phyloP scores from a whole-genome alignment of 1,139 yeast genomes.

The Yamadazyma diddensiae region DNA sequence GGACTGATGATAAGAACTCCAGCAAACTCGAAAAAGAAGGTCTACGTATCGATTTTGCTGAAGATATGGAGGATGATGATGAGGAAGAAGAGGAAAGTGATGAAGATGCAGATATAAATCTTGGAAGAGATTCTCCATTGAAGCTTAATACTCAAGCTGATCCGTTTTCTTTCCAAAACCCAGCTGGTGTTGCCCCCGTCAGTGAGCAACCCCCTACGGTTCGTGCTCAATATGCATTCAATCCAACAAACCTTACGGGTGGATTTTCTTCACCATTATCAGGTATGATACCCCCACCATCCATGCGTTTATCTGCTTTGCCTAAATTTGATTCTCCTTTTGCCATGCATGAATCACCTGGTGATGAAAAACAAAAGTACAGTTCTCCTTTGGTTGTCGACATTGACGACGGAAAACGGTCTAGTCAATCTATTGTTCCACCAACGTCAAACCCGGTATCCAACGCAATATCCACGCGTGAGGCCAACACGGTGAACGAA shows the following conservation, averaged over 20 bases:
- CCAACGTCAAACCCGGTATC: neutral
- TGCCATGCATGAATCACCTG: constrained; percentile 21
- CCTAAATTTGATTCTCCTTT: constrained; percentile 31
- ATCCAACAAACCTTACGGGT: constrained; percentile 14
- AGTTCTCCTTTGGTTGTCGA: constrained; percentile 15
- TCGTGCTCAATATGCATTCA: constrained; percentile 5
- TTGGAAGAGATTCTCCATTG: constrained; percentile 21
- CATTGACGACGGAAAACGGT: constrained; percentile 11
- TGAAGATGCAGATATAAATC: constrained; percentile 30
- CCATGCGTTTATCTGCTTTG: constrained; percentile 9
- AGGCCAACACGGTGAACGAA: constrained; percentile 20
- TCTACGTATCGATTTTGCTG: constrained; percentile 15
- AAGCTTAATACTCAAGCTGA: constrained; percentile 27
- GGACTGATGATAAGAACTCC: constrained; percentile 4
- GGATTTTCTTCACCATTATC: constrained; percentile 27
- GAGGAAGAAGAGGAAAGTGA: constrained; percentile 33
- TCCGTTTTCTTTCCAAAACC: constrained; percentile 10
- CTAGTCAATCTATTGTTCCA: constrained; percentile 5
- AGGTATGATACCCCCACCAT: constrained; percentile 8
- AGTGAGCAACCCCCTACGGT: constrained; percentile 6
- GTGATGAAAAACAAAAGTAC: constrained; percentile 13
- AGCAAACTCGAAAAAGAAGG: no score
- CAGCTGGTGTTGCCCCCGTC: constrained; percentile 4
- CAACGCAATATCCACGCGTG: neutral
- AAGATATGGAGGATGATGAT: constrained; percentile 15